Evolutionary conservation across 2,329 filamentous ascomycete genomes (phyloP).

Genomic region (Aspergillus niger): DNA sequence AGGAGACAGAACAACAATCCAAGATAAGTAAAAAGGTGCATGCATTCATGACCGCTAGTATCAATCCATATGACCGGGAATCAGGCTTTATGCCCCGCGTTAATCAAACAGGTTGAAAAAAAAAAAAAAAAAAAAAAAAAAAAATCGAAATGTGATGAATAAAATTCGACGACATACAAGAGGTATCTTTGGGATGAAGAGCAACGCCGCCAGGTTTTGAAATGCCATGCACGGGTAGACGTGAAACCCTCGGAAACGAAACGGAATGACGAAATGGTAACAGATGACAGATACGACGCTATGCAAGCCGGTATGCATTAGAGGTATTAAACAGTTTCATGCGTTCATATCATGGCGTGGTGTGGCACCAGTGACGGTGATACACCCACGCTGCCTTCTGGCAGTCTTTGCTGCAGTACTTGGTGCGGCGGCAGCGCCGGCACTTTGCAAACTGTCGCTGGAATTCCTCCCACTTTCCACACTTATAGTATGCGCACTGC

Average conservation of each 20-base stretch:
- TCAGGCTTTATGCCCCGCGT: slow-evolving; percentile 18
- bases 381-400: slow-evolving; percentile 99
- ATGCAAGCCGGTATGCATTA: slow-evolving; percentile 41
- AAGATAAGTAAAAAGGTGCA: slow-evolving; percentile 6
- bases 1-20: neutral
- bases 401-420: slow-evolving; percentile 99
- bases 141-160: neutral
- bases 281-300: slow-evolving; percentile 37
- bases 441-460: slow-evolving; percentile 98
- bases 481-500: slow-evolving; percentile 97
- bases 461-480: slow-evolving; percentile 97
- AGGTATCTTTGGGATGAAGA: slow-evolving; percentile 42
- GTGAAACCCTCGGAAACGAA: slow-evolving; percentile 31
- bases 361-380: slow-evolving; percentile 91
- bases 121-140: slow-evolving; percentile 11
- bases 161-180: slow-evolving; percentile 33
- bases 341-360: slow-evolving; percentile 37
- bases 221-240: slow-evolving; percentile 40
- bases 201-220: slow-evolving; percentile 40
- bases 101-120: slow-evolving; percentile 21
- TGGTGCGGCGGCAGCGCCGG: slow-evolving; percentile 89
- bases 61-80: slow-evolving; percentile 21
- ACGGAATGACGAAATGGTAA: slow-evolving; percentile 25
- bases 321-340: slow-evolving; percentile 33
- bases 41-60: slow-evolving; percentile 28